Base-by-base conservation (phyloP, 2,329 filamentous ascomycete genomes). In the Botrytis sinoallii region DNA sequence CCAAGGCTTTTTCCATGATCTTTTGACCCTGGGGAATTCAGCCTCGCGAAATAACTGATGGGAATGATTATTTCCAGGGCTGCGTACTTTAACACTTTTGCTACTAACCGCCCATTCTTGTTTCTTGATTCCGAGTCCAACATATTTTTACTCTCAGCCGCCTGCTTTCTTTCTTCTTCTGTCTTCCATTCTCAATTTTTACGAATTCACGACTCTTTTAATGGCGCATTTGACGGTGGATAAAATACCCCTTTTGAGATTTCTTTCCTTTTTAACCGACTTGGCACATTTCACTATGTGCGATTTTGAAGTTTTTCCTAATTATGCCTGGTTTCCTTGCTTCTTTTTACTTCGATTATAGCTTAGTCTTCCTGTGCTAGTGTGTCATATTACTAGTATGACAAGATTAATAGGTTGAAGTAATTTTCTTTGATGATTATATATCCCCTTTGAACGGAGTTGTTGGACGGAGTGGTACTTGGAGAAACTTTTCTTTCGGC, bases 121-220 rank as follows among this genome's bases (percentile, higher is more conserved):
- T 32, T n/a, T 57, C 32, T 67, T 32, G 22, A 25, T 68, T 29
- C 5, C 20, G 6, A 55, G 35, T 42, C 42, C 18, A 42, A 57
- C 48, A 8, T 57, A 52, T 8, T 38, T 2, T 57, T 22, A 14
- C 16, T 32, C 40, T 68, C 6, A n/a, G 18, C 55, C 14, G n/a
- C 25, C 48, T 68, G 25, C 60, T n/a, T 55, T 35, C 3, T 8
- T 8, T 38, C 29, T 68, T 12, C 57, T 29, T 57, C 10, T 42
- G 40, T 38, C 9, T 61, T 61, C 35, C 35, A 25, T n/a, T 61
- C 25, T 38, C 22, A 55, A 55, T 40, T 29, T 29, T 68, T 42
- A 68, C 48, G 66, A 68, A 48, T 35, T 68, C 40, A 68, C 66
- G 66, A 57, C 25, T 42, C 35, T 57, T 57, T 42, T 6, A 32